Evolutionary conservation across 192 early-diverging fungal species (phyloP).

Genomic region (Dissophora ornata): DNA sequence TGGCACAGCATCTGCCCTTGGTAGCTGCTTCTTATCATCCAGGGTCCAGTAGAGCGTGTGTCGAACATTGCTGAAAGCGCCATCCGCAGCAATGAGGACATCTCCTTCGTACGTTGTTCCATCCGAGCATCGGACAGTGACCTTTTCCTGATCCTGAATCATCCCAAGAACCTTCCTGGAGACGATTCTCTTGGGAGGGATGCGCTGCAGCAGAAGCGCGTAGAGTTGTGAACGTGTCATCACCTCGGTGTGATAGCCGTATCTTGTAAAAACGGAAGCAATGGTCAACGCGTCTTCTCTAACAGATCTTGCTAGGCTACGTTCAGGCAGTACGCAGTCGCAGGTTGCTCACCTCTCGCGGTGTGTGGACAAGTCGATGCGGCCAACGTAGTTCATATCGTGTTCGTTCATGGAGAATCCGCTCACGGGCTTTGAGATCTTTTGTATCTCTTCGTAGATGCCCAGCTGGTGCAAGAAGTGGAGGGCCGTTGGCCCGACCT

Average conservation of each 20-base stretch:
- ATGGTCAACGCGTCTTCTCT: too few species aligned
- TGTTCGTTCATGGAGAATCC: slow-evolving; percentile 53
- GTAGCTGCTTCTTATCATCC: slow-evolving; percentile 42
- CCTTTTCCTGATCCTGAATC: slow-evolving; percentile 37
- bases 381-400: slow-evolving; percentile 46
- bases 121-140: slow-evolving; percentile 48
- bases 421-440: slow-evolving; percentile 48
- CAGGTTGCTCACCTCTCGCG: slow-evolving; percentile 29
- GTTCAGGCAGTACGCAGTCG: neutral
- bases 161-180: slow-evolving; percentile 30
- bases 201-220: slow-evolving; percentile 35
- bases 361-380: slow-evolving; percentile 34
- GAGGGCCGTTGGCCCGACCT: slow-evolving; percentile 42
- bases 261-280: slow-evolving; percentile 10
- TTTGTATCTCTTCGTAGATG: slow-evolving; percentile 49
- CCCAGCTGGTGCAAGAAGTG: slow-evolving; percentile 48
- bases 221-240: slow-evolving; percentile 46
- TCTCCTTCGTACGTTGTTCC: slow-evolving; percentile 48
- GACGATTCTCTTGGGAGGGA: slow-evolving; percentile 34
- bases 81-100: slow-evolving; percentile 54
- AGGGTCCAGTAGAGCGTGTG: slow-evolving; percentile 47
- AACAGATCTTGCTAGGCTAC: too few species aligned
- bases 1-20: slow-evolving; percentile 18
- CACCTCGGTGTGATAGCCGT: slow-evolving; percentile 45
- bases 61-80: slow-evolving; percentile 48